Evolutionary conservation across 495 filamentous ascomycete genomes (phyloP), one percentile per base, ranked within the genome.

Genomic region (Schizothecium vesticola): DNA sequence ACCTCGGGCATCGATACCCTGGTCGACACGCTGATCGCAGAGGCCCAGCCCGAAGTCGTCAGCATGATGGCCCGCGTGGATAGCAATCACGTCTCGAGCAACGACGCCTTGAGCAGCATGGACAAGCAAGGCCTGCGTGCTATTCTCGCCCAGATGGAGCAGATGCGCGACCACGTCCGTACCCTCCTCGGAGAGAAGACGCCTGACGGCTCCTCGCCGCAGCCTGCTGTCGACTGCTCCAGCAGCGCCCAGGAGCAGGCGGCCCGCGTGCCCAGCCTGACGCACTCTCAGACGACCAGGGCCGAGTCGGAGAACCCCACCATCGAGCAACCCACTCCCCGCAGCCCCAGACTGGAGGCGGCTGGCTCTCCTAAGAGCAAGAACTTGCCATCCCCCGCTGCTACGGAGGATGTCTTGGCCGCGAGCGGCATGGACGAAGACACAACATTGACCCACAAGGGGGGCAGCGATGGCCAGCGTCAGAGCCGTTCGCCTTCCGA

Each of bases 11-110:
- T 78, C 36, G 70, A 77, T 21, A 71, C 77, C 28, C 74, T 85
- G 24, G 69, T 80, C 57, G 73, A 81, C 65, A 76, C 81, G 59
- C 65, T 86, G 69, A 68, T 85, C 43, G 63, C 75, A 1, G 28
- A 75, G 28, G 75, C 74, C 12, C 67, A 73, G 11, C 74, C 71
- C 7, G 25, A 59, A 1, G 64, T 77, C 10, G 67, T 82, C 29
- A 70, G 72, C 60, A 60, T 80, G 65, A 80, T 82, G 67, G 77
- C 78, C 21, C 72, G 71, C 8, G 76, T 71, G 26, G 70, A 78
- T 65, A 60, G 77, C 8, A 63, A 70, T 22, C 76, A 76, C 59
- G 67, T 82, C 26, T 55, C 68, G 6, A 26, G 31, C 3, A 23
- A 43, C 25, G 59, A 65, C 12, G 24, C 13, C 8, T 66, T 79